Conservation (phyloP, 2,329 filamentous ascomycete genomes). For the Microcera coccophila region DNA sequence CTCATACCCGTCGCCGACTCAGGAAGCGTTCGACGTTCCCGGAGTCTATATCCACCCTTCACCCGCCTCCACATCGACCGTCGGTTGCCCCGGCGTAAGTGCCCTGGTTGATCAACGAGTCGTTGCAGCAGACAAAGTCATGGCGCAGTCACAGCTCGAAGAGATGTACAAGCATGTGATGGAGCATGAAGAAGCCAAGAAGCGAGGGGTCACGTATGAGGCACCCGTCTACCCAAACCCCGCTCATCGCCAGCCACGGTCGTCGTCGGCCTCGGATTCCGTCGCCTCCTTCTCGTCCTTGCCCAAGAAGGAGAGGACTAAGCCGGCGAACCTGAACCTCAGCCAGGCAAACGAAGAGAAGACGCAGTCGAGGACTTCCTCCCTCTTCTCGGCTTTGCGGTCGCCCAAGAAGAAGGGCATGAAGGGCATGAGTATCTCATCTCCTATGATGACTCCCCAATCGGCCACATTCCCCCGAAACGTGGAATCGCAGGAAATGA, state of each 20-base stretch:
- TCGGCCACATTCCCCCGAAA: constrained; percentile 56
- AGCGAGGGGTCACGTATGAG: constrained; percentile 50
- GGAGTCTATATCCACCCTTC: constrained; percentile 46
- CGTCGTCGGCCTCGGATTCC: constrained; percentile 11
- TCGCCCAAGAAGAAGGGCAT: constrained; percentile 54
- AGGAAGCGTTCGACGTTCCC: constrained; percentile 30
- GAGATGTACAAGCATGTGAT: constrained; percentile 88
- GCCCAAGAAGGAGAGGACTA: constrained; percentile 45
- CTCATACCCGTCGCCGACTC: constrained; percentile 44
- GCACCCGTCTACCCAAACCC: constrained; percentile 34
- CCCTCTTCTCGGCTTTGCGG: constrained; percentile 57
- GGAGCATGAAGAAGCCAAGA: constrained; percentile 74
- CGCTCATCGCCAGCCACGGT: constrained; percentile 18
- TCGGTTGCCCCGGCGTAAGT: constrained; percentile 55
- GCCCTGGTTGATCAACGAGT: constrained; percentile 73
- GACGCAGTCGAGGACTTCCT: constrained; percentile 54
- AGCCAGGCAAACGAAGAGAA: constrained; percentile 34
- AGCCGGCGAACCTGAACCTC: constrained; percentile 50
- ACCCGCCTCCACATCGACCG: constrained; percentile 38
- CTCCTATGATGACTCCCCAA: constrained; percentile 62
- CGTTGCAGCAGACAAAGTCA: constrained; percentile 67
- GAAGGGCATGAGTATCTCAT: constrained; percentile 57
- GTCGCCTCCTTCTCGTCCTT: constrained; percentile 26
- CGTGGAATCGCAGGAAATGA: constrained; percentile 52
- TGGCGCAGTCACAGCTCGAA: constrained; percentile 79